phyloP scores from a whole-genome alignment of 352 stramenopile species.

The Pythium angustatum region DNA sequence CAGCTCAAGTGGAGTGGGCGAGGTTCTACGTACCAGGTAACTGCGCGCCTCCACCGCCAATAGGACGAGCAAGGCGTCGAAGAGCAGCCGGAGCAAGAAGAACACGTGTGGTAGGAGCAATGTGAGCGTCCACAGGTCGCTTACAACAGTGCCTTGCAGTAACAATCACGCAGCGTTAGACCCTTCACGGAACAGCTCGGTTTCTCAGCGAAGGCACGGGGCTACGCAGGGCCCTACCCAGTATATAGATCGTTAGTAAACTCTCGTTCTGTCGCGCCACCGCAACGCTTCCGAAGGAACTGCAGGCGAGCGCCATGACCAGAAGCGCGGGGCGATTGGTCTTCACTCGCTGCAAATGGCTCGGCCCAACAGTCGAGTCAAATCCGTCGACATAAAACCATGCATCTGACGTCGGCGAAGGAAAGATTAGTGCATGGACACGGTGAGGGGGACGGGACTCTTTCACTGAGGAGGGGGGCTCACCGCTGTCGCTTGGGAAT shows the following conservation, averaged over 20 bases:
- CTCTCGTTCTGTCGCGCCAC: conserved; percentile 28
- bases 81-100: conserved; percentile 58
- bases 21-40: conserved; percentile 41
- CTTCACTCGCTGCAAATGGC: conserved; percentile 36
- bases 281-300: conserved; percentile 33
- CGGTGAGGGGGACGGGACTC: no score
- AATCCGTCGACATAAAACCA: conserved; percentile 56
- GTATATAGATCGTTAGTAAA: conserved; percentile 43
- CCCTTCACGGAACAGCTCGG: no score
- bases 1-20: no score
- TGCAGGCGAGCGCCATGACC: conserved; percentile 32
- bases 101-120: conserved; percentile 59
- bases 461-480: no score
- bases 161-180: no score
- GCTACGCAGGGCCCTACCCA: not conserved
- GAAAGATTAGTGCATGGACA: no score
- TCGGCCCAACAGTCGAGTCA: conserved; percentile 26
- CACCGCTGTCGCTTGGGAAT: conserved; percentile 19
- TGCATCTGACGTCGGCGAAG: conserved; percentile 30
- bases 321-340: conserved; percentile 37
- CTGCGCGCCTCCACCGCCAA: conserved; percentile 41
- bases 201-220: no score
- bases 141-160: conserved; percentile 37
- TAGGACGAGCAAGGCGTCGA: conserved; percentile 49
- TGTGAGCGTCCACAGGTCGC: conserved; percentile 42